Evolutionary conservation across 495 filamentous ascomycete species (phyloP), one percentile per base, ranked within the genome.

Genomic region (Aspergillus asperescens): DNA sequence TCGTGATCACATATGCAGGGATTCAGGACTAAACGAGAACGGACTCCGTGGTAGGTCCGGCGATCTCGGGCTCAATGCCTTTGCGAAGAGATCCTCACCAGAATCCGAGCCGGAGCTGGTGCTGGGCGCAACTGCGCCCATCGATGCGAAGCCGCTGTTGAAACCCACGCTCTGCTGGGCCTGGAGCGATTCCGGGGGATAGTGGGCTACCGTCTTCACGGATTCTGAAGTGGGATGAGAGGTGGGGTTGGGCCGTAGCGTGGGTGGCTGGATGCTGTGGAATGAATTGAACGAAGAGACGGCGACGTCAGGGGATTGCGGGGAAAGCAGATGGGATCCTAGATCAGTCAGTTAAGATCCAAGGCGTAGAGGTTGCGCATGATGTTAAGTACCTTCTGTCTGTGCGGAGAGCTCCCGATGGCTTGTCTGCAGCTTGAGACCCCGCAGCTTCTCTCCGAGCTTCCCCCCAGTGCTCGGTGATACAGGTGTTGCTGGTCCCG

Each of bases 11-110:
- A 56, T 50, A 20, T 56, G 47, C 29, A 56, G 29, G 10, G 45
- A 35, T 50, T 58, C 57, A 31, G 59, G 57, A n/a, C 67, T 65
- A 54, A 81, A 80, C 9, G 75, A 78, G 59, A 89, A 89, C 7
- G 86, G 87, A 58, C 86, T 91, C 44, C 81, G 82, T 35, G 76
- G 79, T 61, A 90, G 86, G 60, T 90, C 88, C 0, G 89, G 88
- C 52, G 85, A 86, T 27, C 87, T 78, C 7, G 88, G 88, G 55
- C 84, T 87, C 75, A 94, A 78, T 15, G 87, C 85, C 46, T 90
- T 78, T 16, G 88, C 87, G 61, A 92, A 94, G 22, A 91, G 73
- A 10, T 84, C 88, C 37, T 90, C 87, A 59, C 88, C 81, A 4
- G 71, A 77, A 8, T 83, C 80, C 7, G 71, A 65, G 48, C 57